Base-by-base conservation (phyloP, 2,329 filamentous ascomycete genomes). In the Neofusicoccum sp. region DNA sequence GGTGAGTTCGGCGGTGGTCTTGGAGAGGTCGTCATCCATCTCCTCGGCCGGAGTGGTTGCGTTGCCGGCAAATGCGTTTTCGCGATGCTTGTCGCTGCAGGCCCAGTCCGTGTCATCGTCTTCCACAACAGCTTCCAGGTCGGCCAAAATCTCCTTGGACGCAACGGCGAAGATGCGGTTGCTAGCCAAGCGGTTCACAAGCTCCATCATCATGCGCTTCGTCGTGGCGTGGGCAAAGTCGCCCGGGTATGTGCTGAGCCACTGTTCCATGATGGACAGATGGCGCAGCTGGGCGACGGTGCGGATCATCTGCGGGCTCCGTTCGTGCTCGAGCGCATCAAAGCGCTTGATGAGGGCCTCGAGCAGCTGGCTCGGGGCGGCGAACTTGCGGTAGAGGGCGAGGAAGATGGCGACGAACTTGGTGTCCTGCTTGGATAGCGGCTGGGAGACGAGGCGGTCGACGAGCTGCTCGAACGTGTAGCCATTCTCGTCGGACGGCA, bases 31-130 rank as follows among this genome's bases (percentile, higher is more conserved):
- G 1, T 62, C 61, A 11, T 49, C 57, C 8, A 38, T 16, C 47
- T 47, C 56, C 11, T 75, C 73, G 26, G 69, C 65, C 75, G 71
- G 80, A 66, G 72, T 76, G 66, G 72, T 76, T 59, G 74, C 75
- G 48, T 71, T 72, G 53, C 75, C 69, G 38, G 24, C 38, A 71
- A 74, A 69, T 16, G 51, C 51, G n/a, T 30, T 24, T 45, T 80
- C 78, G 16, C 79, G 76, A 66, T 86, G 80, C 24, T 86, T 84
- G 69, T 98, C 93, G 48, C 86, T 85, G 69, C 87, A 90, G n/a
- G 90, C 91, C 95, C 95, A 99, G 11, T 89, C 87, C 0, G 89
- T 89, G 71, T 99, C 93, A 69, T 98, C 95, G 70, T 98, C 93
- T 68, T 96, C 90, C 5, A 85, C 80, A 1, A 92, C 87, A 53